Evolutionary conservation across 371 early-diverging fungal genomes (phyloP).

Genomic region (Capniomyces stellatus): DNA sequence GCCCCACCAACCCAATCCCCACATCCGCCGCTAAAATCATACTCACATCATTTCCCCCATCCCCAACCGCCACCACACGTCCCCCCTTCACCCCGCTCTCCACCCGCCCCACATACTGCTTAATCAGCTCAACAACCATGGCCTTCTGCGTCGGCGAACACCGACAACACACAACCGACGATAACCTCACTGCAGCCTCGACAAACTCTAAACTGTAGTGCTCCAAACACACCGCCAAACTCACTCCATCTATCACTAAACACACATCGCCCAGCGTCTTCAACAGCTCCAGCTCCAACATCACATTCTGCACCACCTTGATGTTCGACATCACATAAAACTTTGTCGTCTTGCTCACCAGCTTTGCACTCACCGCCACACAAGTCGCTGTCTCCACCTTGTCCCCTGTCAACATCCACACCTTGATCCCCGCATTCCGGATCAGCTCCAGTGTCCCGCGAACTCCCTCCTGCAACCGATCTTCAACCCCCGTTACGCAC

Average conservation of each 20-base stretch:
- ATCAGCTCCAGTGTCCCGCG: constrained; percentile 80
- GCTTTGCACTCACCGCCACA: constrained; percentile 84
- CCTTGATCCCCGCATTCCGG: constrained; percentile 89
- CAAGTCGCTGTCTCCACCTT: constrained; percentile 99
- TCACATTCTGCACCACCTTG: constrained; percentile 30
- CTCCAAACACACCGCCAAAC: constrained; percentile 61
- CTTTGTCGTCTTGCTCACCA: constrained; percentile 76
- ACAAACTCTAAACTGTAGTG: constrained; percentile 58
- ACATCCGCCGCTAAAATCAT: constrained; percentile 98
- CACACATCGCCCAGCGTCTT: constrained; percentile 29
- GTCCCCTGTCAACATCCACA: constrained; percentile 99
- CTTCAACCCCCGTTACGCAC: constrained; percentile 99
- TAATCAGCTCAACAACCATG: constrained; percentile 76
- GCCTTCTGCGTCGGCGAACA: constrained; percentile 99
- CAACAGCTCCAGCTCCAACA: constrained; percentile 45
- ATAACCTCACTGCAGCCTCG: constrained; percentile 48
- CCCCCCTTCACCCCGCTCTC: constrained; percentile 34
- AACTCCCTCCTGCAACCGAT: constrained; percentile 94
- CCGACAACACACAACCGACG: constrained; percentile 93
- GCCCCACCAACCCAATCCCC: constrained; percentile 97
- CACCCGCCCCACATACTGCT: no score
- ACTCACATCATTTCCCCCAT: constrained; percentile 98
- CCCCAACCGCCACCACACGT: constrained; percentile 88
- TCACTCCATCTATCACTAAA: constrained; percentile 94
- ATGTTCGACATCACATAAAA: constrained; percentile 55